These are phyloP conservation scores for Aspergillus egyptiacus DNA, from an alignment of 495 filamentous ascomycete genomes.

Conservation along the genomic window DNA sequence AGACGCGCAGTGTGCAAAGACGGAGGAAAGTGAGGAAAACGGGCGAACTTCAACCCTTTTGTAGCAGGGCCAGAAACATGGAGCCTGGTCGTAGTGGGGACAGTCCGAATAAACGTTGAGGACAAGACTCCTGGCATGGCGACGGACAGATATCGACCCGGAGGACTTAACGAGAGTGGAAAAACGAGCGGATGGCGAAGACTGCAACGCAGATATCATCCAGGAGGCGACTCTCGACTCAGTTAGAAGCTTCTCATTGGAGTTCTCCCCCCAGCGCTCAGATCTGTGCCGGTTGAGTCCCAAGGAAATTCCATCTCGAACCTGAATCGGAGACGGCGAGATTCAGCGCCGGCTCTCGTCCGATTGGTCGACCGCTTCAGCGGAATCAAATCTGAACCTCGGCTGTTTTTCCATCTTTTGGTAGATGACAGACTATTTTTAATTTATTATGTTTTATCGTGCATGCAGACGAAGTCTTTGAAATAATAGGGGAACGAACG, in stretches of 20 bases:
- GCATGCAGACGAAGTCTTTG: too few relatives aligned
- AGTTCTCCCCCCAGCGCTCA: neutral
- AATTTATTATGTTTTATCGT: too few relatives aligned
- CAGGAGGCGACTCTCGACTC: neutral
- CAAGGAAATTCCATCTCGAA: slow-evolving; percentile 2
- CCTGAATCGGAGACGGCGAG: neutral
- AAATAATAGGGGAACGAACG: too few relatives aligned
- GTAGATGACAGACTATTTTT: too few relatives aligned
- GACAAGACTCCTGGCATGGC: slow-evolving; percentile 12
- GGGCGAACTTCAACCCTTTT: slow-evolving; percentile 12
- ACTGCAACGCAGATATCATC: neutral
- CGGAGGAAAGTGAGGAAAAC: neutral
- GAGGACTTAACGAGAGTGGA: slow-evolving; percentile 6
- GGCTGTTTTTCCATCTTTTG: too few relatives aligned
- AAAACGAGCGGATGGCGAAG: slow-evolving; percentile 1
- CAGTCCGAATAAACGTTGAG: slow-evolving; percentile 15
- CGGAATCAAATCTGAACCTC: neutral
- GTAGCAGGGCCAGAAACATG: slow-evolving; percentile 10
- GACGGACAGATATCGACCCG: slow-evolving; percentile 2
- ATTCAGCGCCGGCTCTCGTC: neutral
- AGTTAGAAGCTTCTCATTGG: neutral
- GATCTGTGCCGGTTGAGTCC: neutral
- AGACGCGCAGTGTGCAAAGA: slow-evolving; percentile 2
- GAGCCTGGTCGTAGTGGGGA: slow-evolving; percentile 18
- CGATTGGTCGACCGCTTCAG: slow-evolving; percentile 1